Base-by-base conservation (phyloP, 495 filamentous ascomycete species). In the Ramalina intermedia region DNA sequence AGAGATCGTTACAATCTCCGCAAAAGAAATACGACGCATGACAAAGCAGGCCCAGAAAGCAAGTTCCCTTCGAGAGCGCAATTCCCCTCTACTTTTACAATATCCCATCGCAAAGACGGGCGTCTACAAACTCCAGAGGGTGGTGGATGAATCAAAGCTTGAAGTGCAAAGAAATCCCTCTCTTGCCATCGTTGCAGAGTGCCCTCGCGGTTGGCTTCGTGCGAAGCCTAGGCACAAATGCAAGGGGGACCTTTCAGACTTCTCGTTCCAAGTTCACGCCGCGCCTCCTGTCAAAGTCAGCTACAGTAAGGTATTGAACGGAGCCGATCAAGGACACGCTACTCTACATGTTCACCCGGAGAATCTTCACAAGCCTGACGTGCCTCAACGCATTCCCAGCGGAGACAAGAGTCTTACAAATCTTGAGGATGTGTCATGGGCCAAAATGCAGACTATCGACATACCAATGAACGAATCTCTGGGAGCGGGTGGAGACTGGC, bases 281-380 rank as follows among this genome's bases (percentile, higher is more conserved):
- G 87, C 87, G 2, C 84, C 91, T 11, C 91, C 91, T n/a, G 67
- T 98, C 48, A 84, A 86, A 60, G 80, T 96, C 51, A 86, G 84
- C 56, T 98, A 96, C 58, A 90, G 83, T 54, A 81, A 84, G 37
- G 79, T 78, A 27, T 78, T 95, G 47, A 89, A 94, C 56, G 67
- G 73, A 47, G 76, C 78, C 48, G 79, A 90, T 51, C 69, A 80
- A 55, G 78, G 81, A 53, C 79, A 85, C 57, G 82, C 87, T 47
- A 83, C 90, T 56, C 87, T 95, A 58, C 90, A 84, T 54, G 81
- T 98, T 21, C 87, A 94, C 48, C 87, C 91, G 0, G 89, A 95
- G 43, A 83, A 84, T 45, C 77, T 88, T 56, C 71, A 75, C 11
- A 90, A 88, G 6, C 90, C 88, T 0, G 64, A 94, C 35, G 55